A percentile compares a stretch with the other conserved stretches of the same genome.
Conservation (phyloP, 1,284 basidiomycete species). For the Sanguinoderma infundibulare region DNA sequence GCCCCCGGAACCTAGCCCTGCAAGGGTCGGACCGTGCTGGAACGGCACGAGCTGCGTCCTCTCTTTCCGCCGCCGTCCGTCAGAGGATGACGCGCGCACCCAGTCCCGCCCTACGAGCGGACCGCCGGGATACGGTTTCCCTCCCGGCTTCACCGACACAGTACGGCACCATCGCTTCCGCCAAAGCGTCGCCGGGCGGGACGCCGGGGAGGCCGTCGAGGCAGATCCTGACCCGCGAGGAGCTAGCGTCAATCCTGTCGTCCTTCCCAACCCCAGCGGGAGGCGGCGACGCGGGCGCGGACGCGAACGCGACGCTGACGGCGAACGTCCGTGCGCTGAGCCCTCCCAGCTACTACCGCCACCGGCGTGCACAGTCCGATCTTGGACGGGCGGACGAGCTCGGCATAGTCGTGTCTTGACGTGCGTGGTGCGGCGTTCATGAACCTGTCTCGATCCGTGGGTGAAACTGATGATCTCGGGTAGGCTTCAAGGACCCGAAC, state of each 20-base stretch:
- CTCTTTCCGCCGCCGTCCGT: constrained; percentile 9
- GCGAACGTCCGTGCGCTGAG: constrained; percentile 5
- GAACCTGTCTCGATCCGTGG: not conserved
- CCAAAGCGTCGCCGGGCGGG: not conserved
- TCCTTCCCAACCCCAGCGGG: constrained; percentile 12
- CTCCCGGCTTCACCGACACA: not conserved
- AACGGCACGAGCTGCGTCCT: constrained; percentile 13
- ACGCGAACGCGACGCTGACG: not conserved
- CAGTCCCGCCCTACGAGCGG: not conserved
- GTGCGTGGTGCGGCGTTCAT: not conserved
- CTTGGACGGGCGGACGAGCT: constrained; percentile 16
- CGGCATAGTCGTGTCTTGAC: constrained; percentile 6
- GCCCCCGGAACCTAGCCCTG: not conserved
- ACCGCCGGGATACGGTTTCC: not conserved
- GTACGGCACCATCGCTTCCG: not conserved
- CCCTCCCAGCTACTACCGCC: constrained; percentile 22
- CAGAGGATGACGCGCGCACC: not conserved
- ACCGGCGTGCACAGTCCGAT: constrained; percentile 12
- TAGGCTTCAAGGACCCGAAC: not conserved
- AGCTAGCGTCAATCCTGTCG: constrained; percentile 20
- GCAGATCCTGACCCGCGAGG: constrained; percentile 20
- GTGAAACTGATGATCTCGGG: not conserved
- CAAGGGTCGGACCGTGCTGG: not conserved
- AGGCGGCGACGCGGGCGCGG: not conserved
- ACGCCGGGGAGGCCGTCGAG: constrained; percentile 8